These are phyloP conservation scores for Ramalina intermedia DNA, from an alignment of 495 filamentous ascomycete genomes.

Conservation along the genomic window DNA sequence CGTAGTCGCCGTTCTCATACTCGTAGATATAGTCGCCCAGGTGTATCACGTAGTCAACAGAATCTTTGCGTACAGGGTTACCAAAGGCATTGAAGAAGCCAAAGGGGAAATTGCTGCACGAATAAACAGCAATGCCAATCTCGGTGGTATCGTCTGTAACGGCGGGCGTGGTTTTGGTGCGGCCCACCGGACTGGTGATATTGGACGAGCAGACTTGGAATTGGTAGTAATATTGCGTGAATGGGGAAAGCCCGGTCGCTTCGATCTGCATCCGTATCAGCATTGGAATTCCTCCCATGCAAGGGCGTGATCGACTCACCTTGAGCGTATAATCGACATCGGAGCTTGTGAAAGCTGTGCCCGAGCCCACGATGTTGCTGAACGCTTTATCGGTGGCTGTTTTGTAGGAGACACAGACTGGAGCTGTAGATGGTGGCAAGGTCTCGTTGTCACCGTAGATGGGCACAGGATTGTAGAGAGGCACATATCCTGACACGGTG, in stretches of 20 bases:
- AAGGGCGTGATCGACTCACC: slow-evolving; percentile 17
- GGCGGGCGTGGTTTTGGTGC: slow-evolving; percentile 40
- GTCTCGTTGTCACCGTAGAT: slow-evolving; percentile 35
- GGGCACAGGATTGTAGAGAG: slow-evolving; percentile 31
- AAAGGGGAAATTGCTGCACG: slow-evolving; percentile 43
- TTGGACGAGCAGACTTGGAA: slow-evolving; percentile 39
- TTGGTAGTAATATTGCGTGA: slow-evolving; percentile 44
- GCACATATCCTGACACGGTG: slow-evolving; percentile 42
- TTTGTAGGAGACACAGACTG: slow-evolving; percentile 46
- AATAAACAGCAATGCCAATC: slow-evolving; percentile 39
- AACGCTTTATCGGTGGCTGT: slow-evolving; percentile 28
- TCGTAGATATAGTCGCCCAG: slow-evolving; percentile 63
- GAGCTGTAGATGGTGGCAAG: slow-evolving; percentile 33
- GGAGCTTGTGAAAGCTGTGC: slow-evolving; percentile 45
- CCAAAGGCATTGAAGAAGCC: slow-evolving; percentile 35
- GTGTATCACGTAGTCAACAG: slow-evolving; percentile 53
- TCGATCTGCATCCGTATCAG: slow-evolving; percentile 31
- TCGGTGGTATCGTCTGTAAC: slow-evolving; percentile 19
- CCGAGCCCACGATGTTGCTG: slow-evolving; percentile 26
- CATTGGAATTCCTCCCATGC: slow-evolving; percentile 4
- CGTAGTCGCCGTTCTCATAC: slow-evolving; percentile 41
- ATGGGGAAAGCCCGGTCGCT: slow-evolving; percentile 40
- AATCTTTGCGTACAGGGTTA: slow-evolving; percentile 51
- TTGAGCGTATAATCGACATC: slow-evolving; percentile 62
- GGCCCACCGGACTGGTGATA: slow-evolving; percentile 32